A percentile compares a stretch with the other conserved stretches of the same genome.
phyloP scores from a whole-genome alignment of 1,284 basidiomycete species.

The Anthracocystis setariae region DNA sequence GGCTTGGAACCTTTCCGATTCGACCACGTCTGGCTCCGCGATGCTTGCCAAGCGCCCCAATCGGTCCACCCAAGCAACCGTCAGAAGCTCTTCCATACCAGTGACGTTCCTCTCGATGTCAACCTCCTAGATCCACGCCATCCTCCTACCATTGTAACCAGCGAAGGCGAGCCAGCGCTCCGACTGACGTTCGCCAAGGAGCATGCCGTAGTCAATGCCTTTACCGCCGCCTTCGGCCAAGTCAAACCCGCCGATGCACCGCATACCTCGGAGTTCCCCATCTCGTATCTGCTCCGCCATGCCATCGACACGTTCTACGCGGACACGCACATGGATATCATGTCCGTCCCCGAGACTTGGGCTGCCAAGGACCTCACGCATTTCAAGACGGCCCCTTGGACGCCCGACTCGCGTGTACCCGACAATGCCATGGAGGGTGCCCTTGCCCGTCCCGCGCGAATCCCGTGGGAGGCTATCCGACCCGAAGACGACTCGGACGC shows the following conservation, averaged over 20 bases:
- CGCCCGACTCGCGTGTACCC: conserved; percentile 11
- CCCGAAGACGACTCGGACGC: conserved; percentile 14
- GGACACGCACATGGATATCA: conserved; percentile 58
- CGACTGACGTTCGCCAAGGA: conserved; percentile 41
- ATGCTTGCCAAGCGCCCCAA: conserved; percentile 73
- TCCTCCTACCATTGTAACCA: conserved; percentile 35
- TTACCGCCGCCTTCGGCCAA: conserved; percentile 48
- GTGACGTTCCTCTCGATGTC: conserved; percentile 68
- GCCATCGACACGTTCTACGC: conserved; percentile 69
- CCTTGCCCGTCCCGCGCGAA: conserved; percentile 73
- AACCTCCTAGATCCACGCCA: conserved; percentile 69
- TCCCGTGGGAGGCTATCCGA: conserved; percentile 42
- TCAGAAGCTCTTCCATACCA: conserved; percentile 81
- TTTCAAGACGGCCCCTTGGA: conserved; percentile 48
- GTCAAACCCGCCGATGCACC: conserved; percentile 26
- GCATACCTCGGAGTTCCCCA: conserved; percentile 68
- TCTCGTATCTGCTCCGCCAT: conserved; percentile 68
- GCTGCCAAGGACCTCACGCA: conserved; percentile 51
- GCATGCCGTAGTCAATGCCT: conserved; percentile 55
- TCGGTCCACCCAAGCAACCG: conserved; percentile 78
- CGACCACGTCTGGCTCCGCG: conserved; percentile 71
- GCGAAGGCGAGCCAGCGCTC: conserved; percentile 30
- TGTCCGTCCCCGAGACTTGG: conserved; percentile 57
- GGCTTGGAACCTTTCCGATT: conserved; percentile 52
- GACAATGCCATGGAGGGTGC: conserved; percentile 14